Evolutionary conservation across 345 rosid genomes (phyloP), one percentile per base, ranked within the genome.

Genomic region (Murraya koenigii): DNA sequence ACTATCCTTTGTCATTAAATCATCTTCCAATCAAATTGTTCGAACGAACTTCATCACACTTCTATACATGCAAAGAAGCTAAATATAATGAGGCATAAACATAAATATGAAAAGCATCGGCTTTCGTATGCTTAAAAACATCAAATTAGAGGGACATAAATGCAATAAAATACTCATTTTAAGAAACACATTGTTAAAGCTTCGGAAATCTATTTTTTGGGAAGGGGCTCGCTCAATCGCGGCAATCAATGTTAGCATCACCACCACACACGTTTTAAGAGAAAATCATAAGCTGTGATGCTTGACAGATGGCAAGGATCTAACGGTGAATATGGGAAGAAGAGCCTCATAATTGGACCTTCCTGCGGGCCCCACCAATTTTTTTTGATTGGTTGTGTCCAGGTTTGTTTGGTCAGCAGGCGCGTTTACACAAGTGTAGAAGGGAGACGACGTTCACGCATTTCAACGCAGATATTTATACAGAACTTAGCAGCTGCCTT

Each of bases 241-340:
- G 1, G 47, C 69, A 72, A 17, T 78, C 36, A 22, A 22, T 7
- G n/a, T 11, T 56, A 60, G 39, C 54, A 26, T 64, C 20, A 72
- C 54, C 3, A 54, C 75, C 22, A 0, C 74, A 69, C 76, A 74
- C 69, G 76, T 23, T 54, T 54, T 60, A 23, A 35, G 32, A 26
- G 3, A 74, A 54, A 4, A 75, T n/a, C 68, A 6, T 4, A 14
- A 11, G 28, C 9, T 15, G 0, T 1, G 7, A 5, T 3, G 11
- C 3, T 23, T 3, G 54, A 56, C 68, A 64, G 76, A 67, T 75
- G 75, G 77, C 62, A 62, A 1, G 26, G 47, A 60, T 77, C 78
- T 0, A n/a, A 76, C 72, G 75, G 82, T 25, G 32, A 58, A n/a
- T 23, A 71, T 56, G 23, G 55, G 26, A n/a, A 71, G 74, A 30